phyloP scores from a whole-genome alignment of 768 basidiomycete species.

The Termitomyces sp. region DNA sequence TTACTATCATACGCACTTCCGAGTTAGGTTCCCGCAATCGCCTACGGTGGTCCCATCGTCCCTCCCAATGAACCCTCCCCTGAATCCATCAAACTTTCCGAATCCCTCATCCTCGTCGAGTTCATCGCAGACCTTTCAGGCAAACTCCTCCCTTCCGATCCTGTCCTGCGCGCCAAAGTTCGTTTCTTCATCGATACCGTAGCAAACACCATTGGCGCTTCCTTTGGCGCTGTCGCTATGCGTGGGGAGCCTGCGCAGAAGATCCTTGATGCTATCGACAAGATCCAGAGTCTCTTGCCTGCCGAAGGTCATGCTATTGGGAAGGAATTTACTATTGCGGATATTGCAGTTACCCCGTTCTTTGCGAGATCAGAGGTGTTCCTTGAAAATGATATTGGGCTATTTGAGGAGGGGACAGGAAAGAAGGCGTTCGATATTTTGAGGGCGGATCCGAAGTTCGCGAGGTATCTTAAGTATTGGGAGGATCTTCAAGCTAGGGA shows the following conservation, averaged over 20 bases:
- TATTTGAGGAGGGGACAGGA: slow-evolving; percentile 46
- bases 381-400: slow-evolving; percentile 49
- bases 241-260: slow-evolving; percentile 38
- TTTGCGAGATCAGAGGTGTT: slow-evolving; percentile 46
- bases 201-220: slow-evolving; percentile 39
- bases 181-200: slow-evolving; percentile 63
- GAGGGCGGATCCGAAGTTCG: slow-evolving; percentile 41
- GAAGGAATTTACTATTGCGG: slow-evolving; percentile 55
- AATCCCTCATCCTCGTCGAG: slow-evolving; percentile 65
- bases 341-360: slow-evolving; percentile 59
- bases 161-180: slow-evolving; percentile 51
- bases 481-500: slow-evolving; percentile 44
- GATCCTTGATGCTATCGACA: slow-evolving; percentile 40
- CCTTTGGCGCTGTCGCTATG: slow-evolving; percentile 31
- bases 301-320: slow-evolving; percentile 42
- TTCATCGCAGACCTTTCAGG: slow-evolving; percentile 62
- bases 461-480: slow-evolving; percentile 46
- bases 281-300: slow-evolving; percentile 48
- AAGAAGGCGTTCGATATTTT: slow-evolving; percentile 38
- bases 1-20: not conserved
- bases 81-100: slow-evolving; percentile 57
- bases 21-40: slow-evolving; percentile 57
- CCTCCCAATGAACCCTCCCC: slow-evolving; percentile 54
- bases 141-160: slow-evolving; percentile 50
- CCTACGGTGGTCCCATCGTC: slow-evolving; percentile 59